These are phyloP conservation scores for Chaetomium fimeti DNA, from an alignment of 495 filamentous ascomycete genomes.

Conservation along the genomic window DNA sequence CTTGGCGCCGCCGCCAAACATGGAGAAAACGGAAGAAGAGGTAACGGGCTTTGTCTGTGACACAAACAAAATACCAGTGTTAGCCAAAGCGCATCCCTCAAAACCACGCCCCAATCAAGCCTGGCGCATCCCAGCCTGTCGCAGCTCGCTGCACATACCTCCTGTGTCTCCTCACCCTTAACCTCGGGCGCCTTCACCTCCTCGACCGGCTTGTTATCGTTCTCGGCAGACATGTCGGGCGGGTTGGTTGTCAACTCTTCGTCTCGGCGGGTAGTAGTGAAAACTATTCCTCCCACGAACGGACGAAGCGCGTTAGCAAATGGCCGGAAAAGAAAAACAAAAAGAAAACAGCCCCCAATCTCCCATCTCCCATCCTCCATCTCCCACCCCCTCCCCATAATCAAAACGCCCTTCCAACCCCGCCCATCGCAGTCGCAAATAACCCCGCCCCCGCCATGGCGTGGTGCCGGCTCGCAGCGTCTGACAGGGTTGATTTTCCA, in stretches of 20 bases:
- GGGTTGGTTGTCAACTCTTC: background rate
- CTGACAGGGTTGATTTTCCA: background rate
- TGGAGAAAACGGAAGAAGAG: constrained; percentile 72
- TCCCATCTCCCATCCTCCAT: background rate
- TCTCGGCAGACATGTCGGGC: constrained; percentile 47
- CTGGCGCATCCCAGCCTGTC: background rate
- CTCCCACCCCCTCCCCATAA: background rate
- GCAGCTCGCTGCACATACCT: constrained; percentile 21
- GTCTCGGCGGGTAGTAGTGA: background rate
- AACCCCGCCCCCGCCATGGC: background rate
- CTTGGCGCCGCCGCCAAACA: constrained; percentile 96
- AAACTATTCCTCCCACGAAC: background rate
- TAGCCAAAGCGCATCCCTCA: constrained; percentile 7
- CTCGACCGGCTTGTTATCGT: constrained; percentile 38
- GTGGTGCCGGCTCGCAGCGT: background rate
- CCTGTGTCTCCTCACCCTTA: constrained; percentile 31
- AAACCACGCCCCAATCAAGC: background rate
- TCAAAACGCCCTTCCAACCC: no score
- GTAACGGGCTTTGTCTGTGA: constrained; percentile 37
- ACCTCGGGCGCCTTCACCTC: constrained; percentile 37
- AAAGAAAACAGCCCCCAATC: background rate
- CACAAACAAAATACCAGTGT: constrained; percentile 1
- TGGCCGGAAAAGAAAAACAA: background rate
- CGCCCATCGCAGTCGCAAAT: no score
- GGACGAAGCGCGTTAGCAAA: background rate